phyloP scores from a whole-genome alignment of 371 early-diverging fungal species.

The Neoconidiobolus thromboides region DNA sequence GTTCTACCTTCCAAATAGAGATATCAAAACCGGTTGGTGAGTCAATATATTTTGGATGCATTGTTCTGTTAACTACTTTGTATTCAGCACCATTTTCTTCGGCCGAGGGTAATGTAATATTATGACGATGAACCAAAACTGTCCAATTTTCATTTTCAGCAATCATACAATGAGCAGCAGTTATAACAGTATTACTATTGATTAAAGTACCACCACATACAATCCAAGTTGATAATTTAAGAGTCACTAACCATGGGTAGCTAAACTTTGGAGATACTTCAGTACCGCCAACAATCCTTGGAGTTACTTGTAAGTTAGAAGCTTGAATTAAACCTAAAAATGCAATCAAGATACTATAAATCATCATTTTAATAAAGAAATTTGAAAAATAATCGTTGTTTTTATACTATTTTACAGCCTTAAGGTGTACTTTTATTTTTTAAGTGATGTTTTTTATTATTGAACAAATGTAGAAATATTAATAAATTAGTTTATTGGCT shows the following conservation, averaged over 20 bases:
- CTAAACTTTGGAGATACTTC: neutral
- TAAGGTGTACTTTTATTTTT: too few species aligned
- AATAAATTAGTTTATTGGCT: too few species aligned
- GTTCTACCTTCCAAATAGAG: neutral
- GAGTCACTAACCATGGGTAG: conserved; percentile 1
- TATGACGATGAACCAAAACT: conserved; percentile 1
- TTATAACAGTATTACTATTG: conserved; percentile 4
- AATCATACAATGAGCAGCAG: conserved; percentile 6
- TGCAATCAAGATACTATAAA: too few species aligned
- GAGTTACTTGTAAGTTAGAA: too few species aligned
- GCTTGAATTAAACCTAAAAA: too few species aligned
- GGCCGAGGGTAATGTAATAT: neutral
- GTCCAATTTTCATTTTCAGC: neutral
- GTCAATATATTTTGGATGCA: conserved; percentile 1
- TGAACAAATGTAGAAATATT: too few species aligned
- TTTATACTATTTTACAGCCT: too few species aligned
- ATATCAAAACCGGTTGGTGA: neutral
- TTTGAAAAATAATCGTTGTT: too few species aligned
- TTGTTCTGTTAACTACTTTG: neutral
- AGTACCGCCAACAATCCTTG: conserved; percentile 2
- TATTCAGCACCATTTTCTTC: neutral
- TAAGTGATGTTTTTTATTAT: too few species aligned
- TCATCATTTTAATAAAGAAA: too few species aligned
- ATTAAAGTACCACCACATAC: conserved; percentile 5
- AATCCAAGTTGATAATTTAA: neutral